A percentile compares a stretch with the other conserved stretches of the same genome.
Conservation (phyloP, 805 yeast genomes). For the Naumovozyma dairenensis region DNA sequence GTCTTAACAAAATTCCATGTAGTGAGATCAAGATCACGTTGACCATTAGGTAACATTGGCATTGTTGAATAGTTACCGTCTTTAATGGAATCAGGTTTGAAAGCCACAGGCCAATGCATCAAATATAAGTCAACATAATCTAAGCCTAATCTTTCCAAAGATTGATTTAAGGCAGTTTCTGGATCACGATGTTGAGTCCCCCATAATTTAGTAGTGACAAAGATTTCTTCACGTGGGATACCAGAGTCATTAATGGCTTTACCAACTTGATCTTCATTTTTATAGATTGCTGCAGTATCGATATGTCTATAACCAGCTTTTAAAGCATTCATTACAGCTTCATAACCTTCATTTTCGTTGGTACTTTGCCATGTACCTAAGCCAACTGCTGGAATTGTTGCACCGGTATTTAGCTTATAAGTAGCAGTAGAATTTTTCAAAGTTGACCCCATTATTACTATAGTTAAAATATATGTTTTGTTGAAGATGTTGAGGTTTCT, state of each 20-base stretch:
- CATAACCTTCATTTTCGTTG: constrained; percentile 42
- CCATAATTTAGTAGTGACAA: constrained; percentile 66
- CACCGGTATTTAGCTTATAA: constrained; percentile 51
- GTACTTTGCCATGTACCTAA: constrained; percentile 66
- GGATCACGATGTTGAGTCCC: constrained; percentile 41
- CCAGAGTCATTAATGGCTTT: constrained; percentile 46
- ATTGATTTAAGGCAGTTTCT: constrained; percentile 42
- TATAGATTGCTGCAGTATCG: constrained; percentile 64
- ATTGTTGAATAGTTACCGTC: constrained; percentile 25
- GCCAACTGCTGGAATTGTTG: constrained; percentile 54
- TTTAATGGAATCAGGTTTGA: constrained; percentile 33
- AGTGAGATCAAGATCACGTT: constrained; percentile 30
- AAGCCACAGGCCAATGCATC: constrained; percentile 74
- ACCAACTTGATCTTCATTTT: constrained; percentile 59
- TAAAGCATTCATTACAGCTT: constrained; percentile 52
- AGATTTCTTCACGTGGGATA: constrained; percentile 53
- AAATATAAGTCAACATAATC: constrained; percentile 73
- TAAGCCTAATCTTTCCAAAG: constrained; percentile 52
- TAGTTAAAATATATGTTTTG: too few relatives aligned
- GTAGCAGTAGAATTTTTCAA: constrained; percentile 14
- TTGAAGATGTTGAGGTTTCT: neutral
- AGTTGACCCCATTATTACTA: constrained; percentile 6
- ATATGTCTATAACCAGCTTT: constrained; percentile 64
- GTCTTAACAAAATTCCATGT: constrained; percentile 43
- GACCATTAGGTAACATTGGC: constrained; percentile 33